Base-by-base conservation (phyloP, 78 protist species). In the Cyanophora paradoxa region DNA sequence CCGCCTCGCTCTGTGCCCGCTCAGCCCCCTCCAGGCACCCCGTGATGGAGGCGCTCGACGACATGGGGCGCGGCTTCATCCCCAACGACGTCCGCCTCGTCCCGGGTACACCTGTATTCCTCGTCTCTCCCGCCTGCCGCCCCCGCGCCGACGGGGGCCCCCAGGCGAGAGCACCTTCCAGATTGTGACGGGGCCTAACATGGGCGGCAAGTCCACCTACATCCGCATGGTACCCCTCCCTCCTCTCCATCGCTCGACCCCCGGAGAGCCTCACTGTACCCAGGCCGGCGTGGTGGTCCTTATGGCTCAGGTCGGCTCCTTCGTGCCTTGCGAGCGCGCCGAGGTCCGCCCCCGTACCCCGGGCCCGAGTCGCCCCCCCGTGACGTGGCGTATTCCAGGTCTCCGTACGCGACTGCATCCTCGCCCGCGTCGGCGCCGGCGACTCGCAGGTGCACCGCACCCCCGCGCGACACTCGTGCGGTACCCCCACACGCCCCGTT, bases 261-360 rank as follows among this genome's bases (percentile, higher is more conserved):
- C n/a, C n/a, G n/a, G n/a, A n/a, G n/a, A n/a, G n/a, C n/a, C n/a
- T n/a, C n/a, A n/a, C n/a, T n/a, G n/a, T n/a, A 13, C 50, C 13
- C 50, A 44, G 68, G 82, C 81, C 10, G 97, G 98, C 28, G 77
- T 94, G 26, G 56, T 83, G n/a, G 81, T 81, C 1, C 72, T 95
- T 11, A 72, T 97, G 89, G 99, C 99, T 1, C 99, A 97, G 65
- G 84, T 96, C n/a, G 99, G 99, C 31, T 91, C 94, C 72, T 92
- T 90, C 81, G 98, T 95, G 10, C 99, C 99, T 1, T 86, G 94
- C 39, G 74, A 62, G 68, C 4, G 0, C 14, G 78, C 74, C 34
- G 39, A 34, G 26, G 3, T 36, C 62, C n/a, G n/a, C n/a, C n/a
- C n/a, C n/a, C n/a, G n/a, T n/a, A n/a, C n/a, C n/a, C n/a, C n/a